phyloP scores from a whole-genome alignment of 139 green algal genomes.

The Chlamydomonas asymmetrica region DNA sequence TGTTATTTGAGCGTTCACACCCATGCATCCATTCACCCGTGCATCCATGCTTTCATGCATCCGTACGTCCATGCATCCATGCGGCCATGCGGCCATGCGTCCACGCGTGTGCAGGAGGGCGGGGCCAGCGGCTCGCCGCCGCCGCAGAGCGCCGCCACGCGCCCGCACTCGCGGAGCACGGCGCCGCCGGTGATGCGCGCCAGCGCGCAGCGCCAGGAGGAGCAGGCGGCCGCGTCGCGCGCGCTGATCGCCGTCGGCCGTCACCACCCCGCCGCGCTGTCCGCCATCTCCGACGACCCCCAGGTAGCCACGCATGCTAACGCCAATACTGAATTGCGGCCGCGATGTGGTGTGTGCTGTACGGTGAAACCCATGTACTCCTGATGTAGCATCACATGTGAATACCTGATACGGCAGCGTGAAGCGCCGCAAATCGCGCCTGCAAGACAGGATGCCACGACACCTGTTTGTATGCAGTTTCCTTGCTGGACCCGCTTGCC shows the following conservation, averaged over 20 bases:
- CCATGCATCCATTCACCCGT: background rate
- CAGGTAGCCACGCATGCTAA: too few relatives aligned
- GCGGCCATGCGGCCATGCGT: background rate
- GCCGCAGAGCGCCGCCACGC: conserved; percentile 10
- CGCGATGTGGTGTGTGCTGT: background rate
- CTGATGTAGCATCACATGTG: background rate
- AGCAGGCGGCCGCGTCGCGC: conserved; percentile 27
- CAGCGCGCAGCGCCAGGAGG: conserved; percentile 35
- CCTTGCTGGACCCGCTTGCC: background rate
- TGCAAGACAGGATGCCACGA: background rate
- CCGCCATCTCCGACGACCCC: background rate
- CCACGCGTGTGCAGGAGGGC: background rate
- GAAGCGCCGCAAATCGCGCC: background rate
- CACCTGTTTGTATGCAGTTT: background rate
- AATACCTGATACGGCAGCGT: too few relatives aligned
- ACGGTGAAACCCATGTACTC: background rate
- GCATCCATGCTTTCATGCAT: background rate
- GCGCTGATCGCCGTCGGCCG: conserved; percentile 10
- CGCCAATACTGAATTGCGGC: background rate
- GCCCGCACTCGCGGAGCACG: background rate
- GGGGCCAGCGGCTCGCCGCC: background rate
- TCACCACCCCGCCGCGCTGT: conserved; percentile 6
- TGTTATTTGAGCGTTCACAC: too few relatives aligned
- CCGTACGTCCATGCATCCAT: background rate
- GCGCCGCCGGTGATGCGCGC: conserved; percentile 7